phyloP scores from a whole-genome alignment of 768 basidiomycete genomes.

The Russula dissimulans region DNA sequence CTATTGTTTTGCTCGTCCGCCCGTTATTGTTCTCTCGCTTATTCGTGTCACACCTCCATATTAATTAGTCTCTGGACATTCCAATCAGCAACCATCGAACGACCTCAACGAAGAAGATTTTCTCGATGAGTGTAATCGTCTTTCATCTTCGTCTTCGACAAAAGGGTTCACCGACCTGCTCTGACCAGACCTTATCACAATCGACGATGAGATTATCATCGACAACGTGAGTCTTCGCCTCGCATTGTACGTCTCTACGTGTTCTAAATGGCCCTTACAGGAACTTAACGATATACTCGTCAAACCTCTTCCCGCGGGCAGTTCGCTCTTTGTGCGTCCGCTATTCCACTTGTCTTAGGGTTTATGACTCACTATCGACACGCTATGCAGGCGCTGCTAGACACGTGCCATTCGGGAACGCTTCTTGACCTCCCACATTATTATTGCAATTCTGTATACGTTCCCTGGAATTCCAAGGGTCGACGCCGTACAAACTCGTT shows the following conservation, averaged over 20 bases:
- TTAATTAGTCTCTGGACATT: constrained; percentile 8
- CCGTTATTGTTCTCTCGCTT: too few relatives aligned
- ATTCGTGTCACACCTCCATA: not conserved
- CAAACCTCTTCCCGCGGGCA: constrained; percentile 17
- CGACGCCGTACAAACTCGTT: constrained; percentile 16
- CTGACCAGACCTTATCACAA: constrained; percentile 11
- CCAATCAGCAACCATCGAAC: constrained; percentile 12
- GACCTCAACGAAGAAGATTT: constrained; percentile 14
- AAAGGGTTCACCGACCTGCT: not conserved
- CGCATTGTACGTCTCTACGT: not conserved
- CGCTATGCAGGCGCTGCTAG: constrained; percentile 18
- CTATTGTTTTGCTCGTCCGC: not conserved
- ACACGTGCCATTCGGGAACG: constrained; percentile 22
- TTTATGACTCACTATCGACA: not conserved
- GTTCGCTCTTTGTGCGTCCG: constrained; percentile 15
- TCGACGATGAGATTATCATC: constrained; percentile 17
- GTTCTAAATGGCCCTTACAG: constrained; percentile 6
- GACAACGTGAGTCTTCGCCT: constrained; percentile 18
- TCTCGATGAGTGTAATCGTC: constrained; percentile 5
- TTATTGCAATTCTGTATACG: constrained; percentile 20
- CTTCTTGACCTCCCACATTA: constrained; percentile 21
- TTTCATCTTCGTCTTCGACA: not conserved
- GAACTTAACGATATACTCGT: constrained; percentile 20
- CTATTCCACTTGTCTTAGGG: not conserved
- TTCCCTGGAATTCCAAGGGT: constrained; percentile 19